Conservation (phyloP, 768 basidiomycete species). For the Coprinopsis cinerea region DNA sequence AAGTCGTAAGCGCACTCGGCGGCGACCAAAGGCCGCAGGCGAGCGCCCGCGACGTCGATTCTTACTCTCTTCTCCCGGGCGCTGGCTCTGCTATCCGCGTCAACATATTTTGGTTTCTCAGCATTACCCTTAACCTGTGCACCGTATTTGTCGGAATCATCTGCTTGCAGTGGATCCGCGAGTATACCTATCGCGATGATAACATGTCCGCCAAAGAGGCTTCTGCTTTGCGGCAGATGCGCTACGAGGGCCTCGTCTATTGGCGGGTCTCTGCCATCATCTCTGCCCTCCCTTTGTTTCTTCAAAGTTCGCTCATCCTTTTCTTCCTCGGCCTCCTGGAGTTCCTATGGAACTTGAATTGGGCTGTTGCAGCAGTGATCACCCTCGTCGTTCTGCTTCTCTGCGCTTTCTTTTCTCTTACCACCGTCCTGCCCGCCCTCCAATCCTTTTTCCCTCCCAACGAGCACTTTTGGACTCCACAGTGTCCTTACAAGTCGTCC, state of each 20-base stretch:
- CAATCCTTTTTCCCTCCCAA: slow-evolving; percentile 12
- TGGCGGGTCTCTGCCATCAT: slow-evolving; percentile 26
- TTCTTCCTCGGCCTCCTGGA: slow-evolving; percentile 25
- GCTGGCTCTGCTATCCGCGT: slow-evolving; percentile 5
- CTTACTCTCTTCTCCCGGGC: neutral
- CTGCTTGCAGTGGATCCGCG: slow-evolving; percentile 21
- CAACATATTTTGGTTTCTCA: slow-evolving; percentile 18
- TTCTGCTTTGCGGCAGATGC: slow-evolving; percentile 20
- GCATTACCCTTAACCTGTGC: slow-evolving; percentile 16
- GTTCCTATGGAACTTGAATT: slow-evolving; percentile 22
- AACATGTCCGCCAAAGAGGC: slow-evolving; percentile 14
- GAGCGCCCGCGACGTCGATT: neutral
- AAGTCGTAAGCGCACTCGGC: neutral
- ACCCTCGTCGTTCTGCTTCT: slow-evolving; percentile 17
- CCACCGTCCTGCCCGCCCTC: slow-evolving; percentile 20
- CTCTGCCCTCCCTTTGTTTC: slow-evolving; percentile 21
- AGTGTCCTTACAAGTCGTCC: slow-evolving; percentile 25
- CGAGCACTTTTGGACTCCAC: slow-evolving; percentile 7
- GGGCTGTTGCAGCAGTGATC: slow-evolving; percentile 15
- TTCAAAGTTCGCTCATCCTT: slow-evolving; percentile 24
- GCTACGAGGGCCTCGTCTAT: slow-evolving; percentile 21
- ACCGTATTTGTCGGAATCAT: slow-evolving; percentile 17
- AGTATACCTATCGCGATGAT: slow-evolving; percentile 15
- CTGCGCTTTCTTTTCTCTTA: slow-evolving; percentile 16
- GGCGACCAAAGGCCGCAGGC: neutral